Percentiles rank a stretch among this genome's conserved stretches.
Conservation (phyloP, 2,329 filamentous ascomycete genomes). For the Orbilia oligospora region DNA sequence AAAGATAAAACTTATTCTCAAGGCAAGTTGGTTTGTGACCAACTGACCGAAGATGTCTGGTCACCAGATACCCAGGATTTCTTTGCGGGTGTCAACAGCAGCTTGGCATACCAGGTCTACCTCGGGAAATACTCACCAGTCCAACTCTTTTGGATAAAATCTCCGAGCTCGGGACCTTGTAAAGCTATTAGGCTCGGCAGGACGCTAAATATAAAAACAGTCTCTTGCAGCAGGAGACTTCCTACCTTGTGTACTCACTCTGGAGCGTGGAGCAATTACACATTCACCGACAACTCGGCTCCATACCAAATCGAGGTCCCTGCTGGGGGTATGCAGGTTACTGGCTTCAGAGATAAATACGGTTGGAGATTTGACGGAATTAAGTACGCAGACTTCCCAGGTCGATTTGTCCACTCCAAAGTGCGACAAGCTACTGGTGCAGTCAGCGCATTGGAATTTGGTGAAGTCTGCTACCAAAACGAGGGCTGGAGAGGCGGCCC, state of each 20-base stretch:
- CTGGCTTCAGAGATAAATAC: conserved; percentile 68
- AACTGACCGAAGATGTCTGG: conserved; percentile 31
- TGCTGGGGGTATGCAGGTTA: conserved; percentile 67
- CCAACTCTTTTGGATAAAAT: conserved; percentile 67
- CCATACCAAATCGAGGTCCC: conserved; percentile 67
- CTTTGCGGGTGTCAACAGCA: conserved; percentile 63
- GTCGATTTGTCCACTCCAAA: conserved; percentile 69
- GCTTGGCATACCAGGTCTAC: conserved; percentile 66
- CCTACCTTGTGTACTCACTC: conserved; percentile 69
- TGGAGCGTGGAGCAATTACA: conserved; percentile 65
- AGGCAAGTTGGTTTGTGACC: neutral
- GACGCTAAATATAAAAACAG: conserved; percentile 59
- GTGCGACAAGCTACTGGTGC: conserved; percentile 65
- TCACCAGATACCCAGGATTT: conserved; percentile 30
- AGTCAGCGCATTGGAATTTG: conserved; percentile 65
- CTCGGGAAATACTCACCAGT: conserved; percentile 61
- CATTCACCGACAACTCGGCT: conserved; percentile 65
- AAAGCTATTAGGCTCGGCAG: conserved; percentile 65
- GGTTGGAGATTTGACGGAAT: conserved; percentile 72
- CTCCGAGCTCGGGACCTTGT: conserved; percentile 31
- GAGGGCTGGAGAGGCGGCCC: conserved; percentile 62
- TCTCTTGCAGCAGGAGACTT: conserved; percentile 61
- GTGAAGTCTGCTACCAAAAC: conserved; percentile 68
- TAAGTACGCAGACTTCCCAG: conserved; percentile 69
- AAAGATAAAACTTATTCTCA: neutral